phyloP scores from a whole-genome alignment of 805 yeast species.

The Zygotorulaspora chibaensis region DNA sequence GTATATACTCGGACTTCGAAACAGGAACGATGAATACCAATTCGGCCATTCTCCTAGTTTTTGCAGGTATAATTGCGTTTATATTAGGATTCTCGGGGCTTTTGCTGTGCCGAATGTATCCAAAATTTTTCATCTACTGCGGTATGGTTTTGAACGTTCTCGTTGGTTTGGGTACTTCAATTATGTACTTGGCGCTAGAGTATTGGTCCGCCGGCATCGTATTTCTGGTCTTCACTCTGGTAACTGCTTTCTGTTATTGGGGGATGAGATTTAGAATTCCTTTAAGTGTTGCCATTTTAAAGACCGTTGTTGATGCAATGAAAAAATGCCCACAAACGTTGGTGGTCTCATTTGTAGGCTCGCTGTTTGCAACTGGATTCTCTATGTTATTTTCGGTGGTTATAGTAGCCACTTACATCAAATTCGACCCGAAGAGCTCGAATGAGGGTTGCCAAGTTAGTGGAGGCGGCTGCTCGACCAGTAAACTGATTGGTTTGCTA shows the following conservation, averaged over 20 bases:
- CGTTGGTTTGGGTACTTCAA: constrained; percentile 70
- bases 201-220: constrained; percentile 82
- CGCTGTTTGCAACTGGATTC: constrained; percentile 56
- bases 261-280: constrained; percentile 66
- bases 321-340: constrained; percentile 66
- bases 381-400: constrained; percentile 62
- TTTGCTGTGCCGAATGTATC: constrained; percentile 56
- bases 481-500: constrained; percentile 62
- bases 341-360: constrained; percentile 56
- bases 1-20: constrained; percentile 51
- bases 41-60: constrained; percentile 65
- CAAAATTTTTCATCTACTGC: constrained; percentile 61
- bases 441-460: constrained; percentile 50
- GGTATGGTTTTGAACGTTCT: constrained; percentile 65
- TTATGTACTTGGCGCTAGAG: constrained; percentile 60
- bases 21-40: constrained; percentile 70
- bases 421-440: constrained; percentile 54
- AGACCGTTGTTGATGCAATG: constrained; percentile 74
- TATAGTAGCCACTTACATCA: constrained; percentile 72
- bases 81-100: constrained; percentile 55
- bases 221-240: constrained; percentile 57
- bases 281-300: constrained; percentile 63
- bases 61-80: constrained; percentile 57
- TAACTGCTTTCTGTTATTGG: constrained; percentile 72
- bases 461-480: constrained; percentile 53